Conservation (phyloP, 208 protist genomes). For the Acanthamoeba divionensis region DNA sequence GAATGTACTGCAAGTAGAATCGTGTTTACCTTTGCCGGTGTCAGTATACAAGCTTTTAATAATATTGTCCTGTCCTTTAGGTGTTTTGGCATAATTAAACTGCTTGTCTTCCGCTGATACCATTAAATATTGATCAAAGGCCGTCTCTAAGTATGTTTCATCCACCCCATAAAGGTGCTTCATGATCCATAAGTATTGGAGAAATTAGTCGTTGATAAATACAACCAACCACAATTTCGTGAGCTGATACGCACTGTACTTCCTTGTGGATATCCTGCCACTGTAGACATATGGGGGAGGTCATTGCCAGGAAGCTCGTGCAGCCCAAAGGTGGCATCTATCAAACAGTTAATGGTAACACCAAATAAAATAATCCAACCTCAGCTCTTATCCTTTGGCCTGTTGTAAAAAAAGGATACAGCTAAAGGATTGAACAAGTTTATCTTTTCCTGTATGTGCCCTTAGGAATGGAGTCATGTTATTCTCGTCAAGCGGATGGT, state of each 20-base stretch:
- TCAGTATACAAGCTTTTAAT: constrained; percentile 38
- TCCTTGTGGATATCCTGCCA: constrained; percentile 20
- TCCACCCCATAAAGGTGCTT: constrained; percentile 65
- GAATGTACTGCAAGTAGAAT: background rate
- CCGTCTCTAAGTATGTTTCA: constrained; percentile 51
- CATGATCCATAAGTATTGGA: background rate
- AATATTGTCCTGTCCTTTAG: constrained; percentile 34
- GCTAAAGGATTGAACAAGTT: too few species aligned
- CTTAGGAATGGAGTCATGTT: background rate
- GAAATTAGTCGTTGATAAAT: background rate
- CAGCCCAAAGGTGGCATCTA: background rate
- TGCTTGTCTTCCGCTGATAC: background rate
- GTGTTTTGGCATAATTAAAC: constrained; percentile 33
- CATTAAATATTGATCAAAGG: constrained; percentile 66
- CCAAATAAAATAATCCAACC: background rate
- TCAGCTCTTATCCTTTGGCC: background rate
- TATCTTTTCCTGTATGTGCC: background rate
- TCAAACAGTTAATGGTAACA: background rate
- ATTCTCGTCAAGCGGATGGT: background rate
- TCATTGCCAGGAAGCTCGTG: background rate
- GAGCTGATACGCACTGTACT: background rate
- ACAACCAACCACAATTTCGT: background rate
- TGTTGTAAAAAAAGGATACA: background rate
- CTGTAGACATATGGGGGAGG: background rate
- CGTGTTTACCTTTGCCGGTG: constrained; percentile 32